Conservation (phyloP, 371 early-diverging fungal species). For the Mycotypha africana region DNA sequence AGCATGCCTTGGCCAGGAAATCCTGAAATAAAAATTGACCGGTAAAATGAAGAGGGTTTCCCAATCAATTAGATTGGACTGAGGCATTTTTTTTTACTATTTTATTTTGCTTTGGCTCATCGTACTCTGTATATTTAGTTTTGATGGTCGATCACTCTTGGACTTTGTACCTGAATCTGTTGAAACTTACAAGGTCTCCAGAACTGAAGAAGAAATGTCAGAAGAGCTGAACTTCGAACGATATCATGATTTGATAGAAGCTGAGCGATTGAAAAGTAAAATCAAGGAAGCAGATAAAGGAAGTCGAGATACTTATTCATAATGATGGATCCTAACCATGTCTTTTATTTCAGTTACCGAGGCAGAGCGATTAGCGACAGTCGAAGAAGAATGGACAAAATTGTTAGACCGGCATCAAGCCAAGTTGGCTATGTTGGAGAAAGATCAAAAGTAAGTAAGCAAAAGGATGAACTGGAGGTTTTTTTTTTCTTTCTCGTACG, state of each 20-base stretch:
- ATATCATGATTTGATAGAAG: conserved; percentile 54
- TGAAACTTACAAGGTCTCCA: conserved; percentile 6
- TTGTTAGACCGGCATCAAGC: conserved; percentile 49
- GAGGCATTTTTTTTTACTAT: background rate
- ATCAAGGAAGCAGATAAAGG: no score
- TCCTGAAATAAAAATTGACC: conserved; percentile 41
- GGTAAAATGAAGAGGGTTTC: conserved; percentile 13
- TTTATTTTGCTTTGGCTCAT: background rate
- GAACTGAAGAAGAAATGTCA: conserved; percentile 35
- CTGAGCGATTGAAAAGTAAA: conserved; percentile 44
- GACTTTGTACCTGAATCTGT: conserved; percentile 41
- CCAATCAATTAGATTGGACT: background rate
- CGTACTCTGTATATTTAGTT: conserved; percentile 20
- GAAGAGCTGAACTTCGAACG: conserved; percentile 52
- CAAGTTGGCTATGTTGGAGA: conserved; percentile 33
- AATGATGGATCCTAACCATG: no score
- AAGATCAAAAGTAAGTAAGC: conserved; percentile 14
- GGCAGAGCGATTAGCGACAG: conserved; percentile 35
- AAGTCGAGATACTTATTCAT: no score
- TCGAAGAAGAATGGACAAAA: conserved; percentile 51
- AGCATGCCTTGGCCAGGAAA: conserved; percentile 53
- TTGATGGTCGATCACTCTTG: conserved; percentile 53
- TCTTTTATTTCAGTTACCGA: conserved; percentile 23
- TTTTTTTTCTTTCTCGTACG: no score
- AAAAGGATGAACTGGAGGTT: no score